A percentile compares a stretch with the other conserved stretches of the same genome.
These are phyloP conservation scores for Sinapis alba DNA, from an alignment of 441 rosid species.

Conservation along the genomic window DNA sequence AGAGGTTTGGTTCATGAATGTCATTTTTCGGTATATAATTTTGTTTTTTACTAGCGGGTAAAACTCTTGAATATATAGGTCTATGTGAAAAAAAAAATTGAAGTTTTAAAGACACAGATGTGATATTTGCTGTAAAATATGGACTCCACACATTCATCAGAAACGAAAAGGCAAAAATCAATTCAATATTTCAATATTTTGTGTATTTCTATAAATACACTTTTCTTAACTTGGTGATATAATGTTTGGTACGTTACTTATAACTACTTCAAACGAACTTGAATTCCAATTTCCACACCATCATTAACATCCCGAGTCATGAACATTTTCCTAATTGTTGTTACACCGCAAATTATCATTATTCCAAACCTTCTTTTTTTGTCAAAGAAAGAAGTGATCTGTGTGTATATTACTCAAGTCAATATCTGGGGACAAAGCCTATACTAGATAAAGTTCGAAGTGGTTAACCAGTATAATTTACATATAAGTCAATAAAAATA, in stretches of 20 bases:
- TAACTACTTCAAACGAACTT: constrained; percentile 16
- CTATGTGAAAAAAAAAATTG: too few species aligned
- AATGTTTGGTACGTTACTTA: constrained; percentile 24
- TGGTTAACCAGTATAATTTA: constrained; percentile 18
- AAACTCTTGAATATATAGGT: too few species aligned
- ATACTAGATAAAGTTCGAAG: background rate
- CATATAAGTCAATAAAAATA: background rate
- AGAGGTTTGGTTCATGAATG: background rate
- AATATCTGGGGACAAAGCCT: background rate
- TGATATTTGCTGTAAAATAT: too few species aligned
- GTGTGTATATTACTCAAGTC: background rate
- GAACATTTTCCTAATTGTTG: background rate
- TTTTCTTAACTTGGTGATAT: constrained; percentile 5
- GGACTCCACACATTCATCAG: background rate
- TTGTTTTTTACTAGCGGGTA: too few species aligned
- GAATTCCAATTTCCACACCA: background rate
- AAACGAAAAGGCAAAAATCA: background rate
- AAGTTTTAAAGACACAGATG: too few species aligned
- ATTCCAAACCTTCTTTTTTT: background rate
- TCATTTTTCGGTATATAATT: too few species aligned
- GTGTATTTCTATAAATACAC: background rate
- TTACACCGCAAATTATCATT: constrained; percentile 14
- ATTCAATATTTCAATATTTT: background rate
- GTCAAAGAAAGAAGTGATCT: background rate
- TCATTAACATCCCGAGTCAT: background rate